Conservation (phyloP, 1,284 basidiomycete genomes). For the Amylostereum chailletii region DNA sequence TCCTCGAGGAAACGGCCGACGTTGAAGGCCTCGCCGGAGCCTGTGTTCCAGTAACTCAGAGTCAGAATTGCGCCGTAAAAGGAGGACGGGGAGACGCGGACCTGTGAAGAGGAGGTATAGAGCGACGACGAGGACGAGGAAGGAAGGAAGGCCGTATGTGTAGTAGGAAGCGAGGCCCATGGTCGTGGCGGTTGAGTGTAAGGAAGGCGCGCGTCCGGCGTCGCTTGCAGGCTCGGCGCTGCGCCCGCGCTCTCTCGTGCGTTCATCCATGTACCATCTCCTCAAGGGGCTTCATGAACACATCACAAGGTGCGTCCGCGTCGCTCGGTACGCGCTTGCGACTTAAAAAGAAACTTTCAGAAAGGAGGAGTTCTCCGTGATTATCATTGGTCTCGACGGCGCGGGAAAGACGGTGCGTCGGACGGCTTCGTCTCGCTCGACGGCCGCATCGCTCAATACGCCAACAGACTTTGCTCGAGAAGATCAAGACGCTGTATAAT, state of each 20-base stretch:
- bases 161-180: constrained; percentile 50
- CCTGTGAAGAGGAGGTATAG: constrained; percentile 86
- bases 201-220: constrained; percentile 3
- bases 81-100: constrained; percentile 21
- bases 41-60: constrained; percentile 28
- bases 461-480: constrained; percentile 81
- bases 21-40: constrained; percentile 86
- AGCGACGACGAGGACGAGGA: constrained; percentile 56
- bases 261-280: constrained; percentile 72
- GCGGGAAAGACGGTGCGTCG: constrained; percentile 82
- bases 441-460: not conserved
- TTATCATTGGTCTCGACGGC: constrained; percentile 83
- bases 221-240: not conserved
- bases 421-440: not conserved
- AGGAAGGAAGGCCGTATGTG: constrained; percentile 57
- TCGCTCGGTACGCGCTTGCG: constrained; percentile 5
- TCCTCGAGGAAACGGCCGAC: constrained; percentile 89
- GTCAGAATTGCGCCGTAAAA: not conserved
- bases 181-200: constrained; percentile 8
- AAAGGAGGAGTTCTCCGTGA: constrained; percentile 90
- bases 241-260: not conserved
- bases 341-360: constrained; percentile 23
- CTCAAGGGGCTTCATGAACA: constrained; percentile 85
- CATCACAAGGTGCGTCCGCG: constrained; percentile 65
- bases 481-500: constrained; percentile 87